These are phyloP conservation scores for Saccharata proteae DNA, from an alignment of 2,329 filamentous ascomycete species.

Conservation along the genomic window DNA sequence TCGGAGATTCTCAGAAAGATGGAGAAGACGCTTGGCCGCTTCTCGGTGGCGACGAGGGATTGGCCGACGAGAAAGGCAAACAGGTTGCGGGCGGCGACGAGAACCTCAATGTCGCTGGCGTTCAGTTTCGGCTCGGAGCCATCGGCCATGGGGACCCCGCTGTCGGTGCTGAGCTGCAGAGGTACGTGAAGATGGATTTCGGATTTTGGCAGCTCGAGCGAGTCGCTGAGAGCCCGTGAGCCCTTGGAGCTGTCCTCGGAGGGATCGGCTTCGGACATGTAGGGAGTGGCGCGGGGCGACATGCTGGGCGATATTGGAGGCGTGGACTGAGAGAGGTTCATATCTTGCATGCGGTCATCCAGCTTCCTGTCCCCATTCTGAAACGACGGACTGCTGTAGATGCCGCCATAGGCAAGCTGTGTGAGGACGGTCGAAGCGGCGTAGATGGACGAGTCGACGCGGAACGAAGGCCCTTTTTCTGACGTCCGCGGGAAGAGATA, in stretches of 20 bases:
- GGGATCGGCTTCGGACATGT: constrained; percentile 18
- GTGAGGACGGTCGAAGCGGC: constrained; percentile 44
- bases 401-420: constrained; percentile 41
- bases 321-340: constrained; percentile 17
- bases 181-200: constrained; percentile 48
- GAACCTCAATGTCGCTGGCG: constrained; percentile 41
- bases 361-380: constrained; percentile 10
- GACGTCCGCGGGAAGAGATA: constrained; percentile 48
- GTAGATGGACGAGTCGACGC: constrained; percentile 46
- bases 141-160: constrained; percentile 20
- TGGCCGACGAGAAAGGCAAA: constrained; percentile 53
- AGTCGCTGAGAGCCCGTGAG: constrained; percentile 34
- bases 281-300: constrained; percentile 13
- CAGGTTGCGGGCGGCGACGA: constrained; percentile 49
- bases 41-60: constrained; percentile 46
- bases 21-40: constrained; percentile 42
- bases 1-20: constrained; percentile 51
- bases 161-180: constrained; percentile 42
- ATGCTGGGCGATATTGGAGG: constrained; percentile 12
- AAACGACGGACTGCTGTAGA: constrained; percentile 26
- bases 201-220: constrained; percentile 33
- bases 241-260: constrained; percentile 36
- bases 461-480: constrained; percentile 47
- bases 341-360: constrained; percentile 16
- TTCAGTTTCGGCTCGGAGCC: constrained; percentile 16